phyloP scores from a whole-genome alignment of 140 eudicot species.

The Erigeron philadelphicus region DNA sequence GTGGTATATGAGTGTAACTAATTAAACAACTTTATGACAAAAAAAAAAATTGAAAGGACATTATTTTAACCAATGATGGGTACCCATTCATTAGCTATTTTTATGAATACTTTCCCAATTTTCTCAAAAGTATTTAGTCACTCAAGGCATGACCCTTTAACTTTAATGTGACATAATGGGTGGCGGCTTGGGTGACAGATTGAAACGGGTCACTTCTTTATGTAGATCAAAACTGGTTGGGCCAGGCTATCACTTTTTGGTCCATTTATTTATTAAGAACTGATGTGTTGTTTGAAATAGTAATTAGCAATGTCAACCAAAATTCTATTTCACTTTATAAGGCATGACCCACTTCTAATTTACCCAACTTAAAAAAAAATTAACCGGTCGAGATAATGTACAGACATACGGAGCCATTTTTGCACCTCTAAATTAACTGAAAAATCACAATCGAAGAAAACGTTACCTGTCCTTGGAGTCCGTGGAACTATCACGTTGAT shows the following conservation, averaged over 20 bases:
- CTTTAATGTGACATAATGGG: neutral
- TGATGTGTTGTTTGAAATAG: neutral
- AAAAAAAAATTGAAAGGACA: neutral
- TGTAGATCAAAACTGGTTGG: neutral
- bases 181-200: neutral
- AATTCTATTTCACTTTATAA: neutral
- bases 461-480: slow-evolving; percentile 2
- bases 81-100: neutral
- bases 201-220: neutral
- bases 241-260: neutral
- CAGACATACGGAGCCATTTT: neutral
- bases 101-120: neutral
- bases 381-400: neutral
- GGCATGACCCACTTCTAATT: neutral
- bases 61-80: neutral
- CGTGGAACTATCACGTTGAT: neutral
- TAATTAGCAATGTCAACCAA: neutral
- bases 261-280: neutral
- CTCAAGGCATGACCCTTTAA: neutral
- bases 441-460: neutral
- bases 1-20: neutral
- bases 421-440: neutral
- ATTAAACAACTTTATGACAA: neutral
- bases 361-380: neutral
- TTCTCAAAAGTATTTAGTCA: neutral